These are phyloP conservation scores for Lathyrus tuberosus DNA, from an alignment of 306 rosid genomes.

Conservation along the genomic window DNA sequence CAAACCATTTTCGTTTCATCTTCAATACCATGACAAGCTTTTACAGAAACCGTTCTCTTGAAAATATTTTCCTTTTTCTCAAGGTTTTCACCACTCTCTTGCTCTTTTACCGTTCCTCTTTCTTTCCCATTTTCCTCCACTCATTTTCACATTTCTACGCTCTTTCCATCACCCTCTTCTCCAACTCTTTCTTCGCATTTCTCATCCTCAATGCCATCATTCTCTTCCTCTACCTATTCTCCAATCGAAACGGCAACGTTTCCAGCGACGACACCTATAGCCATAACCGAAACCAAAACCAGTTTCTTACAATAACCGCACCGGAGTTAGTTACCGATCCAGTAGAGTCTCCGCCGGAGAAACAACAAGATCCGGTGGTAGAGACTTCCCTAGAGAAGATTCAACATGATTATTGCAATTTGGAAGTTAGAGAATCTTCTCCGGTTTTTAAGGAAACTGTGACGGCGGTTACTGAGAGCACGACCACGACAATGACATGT, in stretches of 20 bases:
- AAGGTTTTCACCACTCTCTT: constrained; percentile 41
- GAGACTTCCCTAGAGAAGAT: neutral
- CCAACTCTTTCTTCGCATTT: constrained; percentile 53
- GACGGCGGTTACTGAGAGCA: constrained; percentile 38
- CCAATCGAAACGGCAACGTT: constrained; percentile 19
- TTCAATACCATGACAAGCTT: constrained; percentile 42
- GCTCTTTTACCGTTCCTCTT: constrained; percentile 40
- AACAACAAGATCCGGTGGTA: neutral
- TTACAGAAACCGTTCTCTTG: constrained; percentile 34
- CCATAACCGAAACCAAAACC: neutral
- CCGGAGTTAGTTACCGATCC: neutral
- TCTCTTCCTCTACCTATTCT: constrained; percentile 48
- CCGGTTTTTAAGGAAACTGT: constrained; percentile 32
- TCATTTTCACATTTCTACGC: constrained; percentile 1
- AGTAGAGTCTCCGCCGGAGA: neutral
- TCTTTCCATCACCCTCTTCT: constrained; percentile 30
- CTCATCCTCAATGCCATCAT: constrained; percentile 51
- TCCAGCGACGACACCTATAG: constrained; percentile 19
- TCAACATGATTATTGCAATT: neutral
- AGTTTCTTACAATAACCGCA: constrained; percentile 1
- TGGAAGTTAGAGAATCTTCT: neutral
- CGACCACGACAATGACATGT: constrained; percentile 17
- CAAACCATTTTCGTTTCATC: neutral
- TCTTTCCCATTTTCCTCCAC: constrained; percentile 36
- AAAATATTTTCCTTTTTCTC: constrained; percentile 34